A percentile compares a stretch with the other conserved stretches of the same genome.
These are phyloP conservation scores for Arthrobotrys sinensis DNA, from an alignment of 2,329 filamentous ascomycete genomes.

Conservation along the genomic window DNA sequence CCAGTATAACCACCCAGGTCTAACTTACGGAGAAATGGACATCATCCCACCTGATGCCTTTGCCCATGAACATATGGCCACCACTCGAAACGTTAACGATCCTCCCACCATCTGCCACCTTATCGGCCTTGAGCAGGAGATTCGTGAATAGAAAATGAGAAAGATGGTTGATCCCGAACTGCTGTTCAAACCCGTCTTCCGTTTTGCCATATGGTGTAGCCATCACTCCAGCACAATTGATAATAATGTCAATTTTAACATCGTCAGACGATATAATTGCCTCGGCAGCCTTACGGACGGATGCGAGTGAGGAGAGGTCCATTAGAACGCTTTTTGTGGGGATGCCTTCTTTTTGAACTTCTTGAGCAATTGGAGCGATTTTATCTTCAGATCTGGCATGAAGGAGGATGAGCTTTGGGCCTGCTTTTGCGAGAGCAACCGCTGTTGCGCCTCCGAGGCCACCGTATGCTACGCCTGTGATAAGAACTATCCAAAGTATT, in stretches of 20 bases:
- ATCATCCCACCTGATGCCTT: slow-evolving; percentile 41
- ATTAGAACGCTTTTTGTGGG: slow-evolving; percentile 30
- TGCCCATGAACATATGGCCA: slow-evolving; percentile 65
- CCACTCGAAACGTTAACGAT: slow-evolving; percentile 69
- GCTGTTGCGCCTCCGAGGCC: slow-evolving; percentile 31
- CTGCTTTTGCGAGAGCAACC: slow-evolving; percentile 33
- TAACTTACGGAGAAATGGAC: slow-evolving; percentile 28
- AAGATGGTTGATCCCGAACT: slow-evolving; percentile 65
- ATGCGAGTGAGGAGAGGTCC: slow-evolving; percentile 35
- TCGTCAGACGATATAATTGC: slow-evolving; percentile 16
- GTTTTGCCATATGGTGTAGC: slow-evolving; percentile 62
- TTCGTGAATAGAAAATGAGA: slow-evolving; percentile 65
- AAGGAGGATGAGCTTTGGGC: slow-evolving; percentile 39
- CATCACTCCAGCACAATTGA: slow-evolving; percentile 67
- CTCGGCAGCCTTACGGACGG: slow-evolving; percentile 39
- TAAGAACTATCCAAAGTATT: slow-evolving; percentile 3
- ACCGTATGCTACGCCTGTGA: slow-evolving; percentile 25
- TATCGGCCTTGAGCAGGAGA: slow-evolving; percentile 65
- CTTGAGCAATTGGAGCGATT: slow-evolving; percentile 34
- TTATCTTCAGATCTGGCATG: slow-evolving; percentile 45
- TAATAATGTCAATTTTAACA: slow-evolving; percentile 62
- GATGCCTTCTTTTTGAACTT: slow-evolving; percentile 19
- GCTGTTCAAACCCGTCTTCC: slow-evolving; percentile 51
- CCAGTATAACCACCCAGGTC: neutral
- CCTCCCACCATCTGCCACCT: slow-evolving; percentile 65